A percentile compares a stretch with the other conserved stretches of the same genome.
Evolutionary conservation across 1,284 basidiomycete species (phyloP).

Genomic region (Cerrena zonata): DNA sequence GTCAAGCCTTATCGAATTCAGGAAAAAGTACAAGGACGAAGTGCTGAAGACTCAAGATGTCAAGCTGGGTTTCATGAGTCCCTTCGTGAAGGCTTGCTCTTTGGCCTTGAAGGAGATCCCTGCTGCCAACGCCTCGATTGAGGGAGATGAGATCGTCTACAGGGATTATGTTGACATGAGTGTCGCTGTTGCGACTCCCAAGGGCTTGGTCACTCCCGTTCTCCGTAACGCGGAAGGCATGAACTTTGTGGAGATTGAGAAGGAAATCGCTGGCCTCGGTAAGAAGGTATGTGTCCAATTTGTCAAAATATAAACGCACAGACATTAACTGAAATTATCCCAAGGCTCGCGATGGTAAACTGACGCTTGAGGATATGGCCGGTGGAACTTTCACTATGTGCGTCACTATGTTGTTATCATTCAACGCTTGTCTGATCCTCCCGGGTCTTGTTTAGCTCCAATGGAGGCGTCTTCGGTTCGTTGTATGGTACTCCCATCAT

Average conservation of each 20-base stretch:
- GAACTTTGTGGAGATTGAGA: slow-evolving; percentile 88
- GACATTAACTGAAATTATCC: too few relatives aligned
- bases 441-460: slow-evolving; percentile 58
- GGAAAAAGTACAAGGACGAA: slow-evolving; percentile 91
- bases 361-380: slow-evolving; percentile 93
- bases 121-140: slow-evolving; percentile 91
- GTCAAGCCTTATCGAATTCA: slow-evolving; percentile 91
- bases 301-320: too few relatives aligned
- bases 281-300: too few relatives aligned
- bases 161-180: slow-evolving; percentile 90
- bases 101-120: slow-evolving; percentile 91
- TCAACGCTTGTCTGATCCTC: slow-evolving; percentile 4
- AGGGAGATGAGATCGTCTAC: slow-evolving; percentile 93
- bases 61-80: slow-evolving; percentile 98
- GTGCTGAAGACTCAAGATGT: slow-evolving; percentile 90
- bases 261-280: slow-evolving; percentile 84
- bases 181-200: slow-evolving; percentile 95
- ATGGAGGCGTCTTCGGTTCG: slow-evolving; percentile 97
- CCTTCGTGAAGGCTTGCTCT: slow-evolving; percentile 84
- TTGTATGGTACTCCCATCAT: slow-evolving; percentile 96
- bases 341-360: slow-evolving; percentile 87
- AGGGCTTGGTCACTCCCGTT: slow-evolving; percentile 95
- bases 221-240: slow-evolving; percentile 86
- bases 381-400: slow-evolving; percentile 97
- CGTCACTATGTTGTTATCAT: too few relatives aligned